Conservation (phyloP, 73 alveolate species). For the Symbiodinium natans region DNA sequence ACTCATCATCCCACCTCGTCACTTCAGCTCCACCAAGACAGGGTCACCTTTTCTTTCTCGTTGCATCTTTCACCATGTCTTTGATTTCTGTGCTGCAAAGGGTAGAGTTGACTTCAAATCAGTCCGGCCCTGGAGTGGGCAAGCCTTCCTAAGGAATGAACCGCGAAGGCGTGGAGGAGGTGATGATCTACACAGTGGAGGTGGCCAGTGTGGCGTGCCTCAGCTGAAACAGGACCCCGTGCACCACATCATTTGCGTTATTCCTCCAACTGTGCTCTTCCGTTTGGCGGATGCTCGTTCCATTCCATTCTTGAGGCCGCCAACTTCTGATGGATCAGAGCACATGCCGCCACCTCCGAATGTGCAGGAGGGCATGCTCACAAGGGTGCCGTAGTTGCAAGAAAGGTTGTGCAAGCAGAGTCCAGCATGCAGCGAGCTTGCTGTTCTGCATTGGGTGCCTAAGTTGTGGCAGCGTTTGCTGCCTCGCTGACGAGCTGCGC, state of each 20-base stretch:
- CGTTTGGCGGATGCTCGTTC: not conserved
- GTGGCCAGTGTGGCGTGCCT: slow-evolving; percentile 18
- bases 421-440: not conserved
- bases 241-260: too few species aligned
- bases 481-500: not conserved
- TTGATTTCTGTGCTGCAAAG: too few species aligned
- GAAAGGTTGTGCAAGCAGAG: not conserved
- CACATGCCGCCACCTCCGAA: not conserved
- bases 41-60: too few species aligned
- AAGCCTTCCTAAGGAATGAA: slow-evolving; percentile 25
- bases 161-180: slow-evolving; percentile 68
- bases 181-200: slow-evolving; percentile 60
- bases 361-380: not conserved
- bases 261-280: not conserved
- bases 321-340: not conserved
- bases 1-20: slow-evolving; percentile 52
- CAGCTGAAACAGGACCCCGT: not conserved
- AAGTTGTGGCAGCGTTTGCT: not conserved
- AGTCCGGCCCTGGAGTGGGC: not conserved
- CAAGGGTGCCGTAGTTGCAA: not conserved
- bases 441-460: not conserved
- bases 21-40: not conserved
- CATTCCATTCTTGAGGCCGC: not conserved
- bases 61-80: too few species aligned
- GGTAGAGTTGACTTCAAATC: too few species aligned